Base-by-base conservation (phyloP, 352 stramenopile genomes). In the Globisporangium nunn region DNA sequence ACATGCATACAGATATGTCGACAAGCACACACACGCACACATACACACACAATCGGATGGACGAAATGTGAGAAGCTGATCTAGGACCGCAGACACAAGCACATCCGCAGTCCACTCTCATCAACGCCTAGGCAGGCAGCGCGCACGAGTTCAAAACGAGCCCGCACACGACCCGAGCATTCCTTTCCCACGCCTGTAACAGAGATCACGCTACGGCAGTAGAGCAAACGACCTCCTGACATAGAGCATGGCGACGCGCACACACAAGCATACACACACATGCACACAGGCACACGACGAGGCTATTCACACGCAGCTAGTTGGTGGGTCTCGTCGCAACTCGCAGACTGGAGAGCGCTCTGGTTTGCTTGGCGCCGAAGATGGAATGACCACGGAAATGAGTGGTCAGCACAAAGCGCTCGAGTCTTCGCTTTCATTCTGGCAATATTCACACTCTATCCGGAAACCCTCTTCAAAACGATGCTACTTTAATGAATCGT, bases 141-240 rank as follows among this genome's bases (percentile, higher is more conserved):
- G 57, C 61, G 71, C 54, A 58, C 63, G 55, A 67, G 65, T 75
- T 85, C 79, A 89, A 71, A 89, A 89, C 79, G 75, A 85, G 71
- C 63, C 62, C 62, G 45, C 59, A 63, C 62, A 62, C 71, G 41
- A 55, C 71, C 67, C 77, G 77, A 86, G 76, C 79, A 74, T 89
- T 77, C 65, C 79, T 89, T 70, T 89, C 66, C 79, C 79, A 89
- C 79, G 66, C 61, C 72, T 83, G 79, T 86, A 89, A 89, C 79
- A 90, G 79, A 87, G 72, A 67, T 77, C 72, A 70, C 68, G 74
- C 79, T 87, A 88, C 66, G 52, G 71, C 67, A 60, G 69, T 65
- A 64, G 55, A 84, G 74, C 74, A 84, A 75, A 80, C 78, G 81
- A 80, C 64, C 71, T 83, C 79, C 78, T 90, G 79, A 90, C 79